Evolutionary conservation across 768 basidiomycete genomes (phyloP), one percentile per base, ranked within the genome.

Genomic region (Kwoniella dejecticola): DNA sequence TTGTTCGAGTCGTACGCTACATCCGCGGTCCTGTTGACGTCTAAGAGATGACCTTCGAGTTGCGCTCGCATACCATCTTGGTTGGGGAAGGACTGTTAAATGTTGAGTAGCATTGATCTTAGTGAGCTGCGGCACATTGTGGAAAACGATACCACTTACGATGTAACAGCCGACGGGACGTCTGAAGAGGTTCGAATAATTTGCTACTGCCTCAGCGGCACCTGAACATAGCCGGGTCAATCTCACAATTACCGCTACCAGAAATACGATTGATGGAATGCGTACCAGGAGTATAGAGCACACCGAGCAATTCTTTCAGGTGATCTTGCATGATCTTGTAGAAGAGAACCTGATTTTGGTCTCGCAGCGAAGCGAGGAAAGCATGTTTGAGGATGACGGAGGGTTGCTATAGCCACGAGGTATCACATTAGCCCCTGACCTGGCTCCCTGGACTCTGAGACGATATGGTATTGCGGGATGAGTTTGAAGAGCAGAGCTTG

Each of bases 251-350:
- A n/a, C n/a, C n/a, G n/a, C n/a, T n/a, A n/a, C n/a, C n/a, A n/a
- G n/a, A n/a, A n/a, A n/a, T n/a, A n/a, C n/a, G n/a, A n/a, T n/a
- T n/a, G n/a, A n/a, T 7, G 26, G 24, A 41, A 49, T 48, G 10
- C 6, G 88, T 84, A 3, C 89, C 89, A 3, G 90, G 89, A 0
- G 90, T 93, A 66, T 92, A 92, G 55, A 91, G 86, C 62, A 92
- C 86, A 46, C 83, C 83, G 24, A 88, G 81, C 17, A 88, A 78
- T 72, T 89, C 87, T 63, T 83, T 83, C 66, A 90, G 77, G 74
- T 89, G 83, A 57, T 83, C 82, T 47, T 82, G 76, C 55, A 89
- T 76, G 21, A 94, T 79, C 8, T 83, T 82, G 78, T 89, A 92
- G 79, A 90, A 93, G 33, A 93, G 80, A 2, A 90, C 88, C 84